Conservation (phyloP, 2,329 filamentous ascomycete genomes). For the Neopestalotiopsis sp. region DNA sequence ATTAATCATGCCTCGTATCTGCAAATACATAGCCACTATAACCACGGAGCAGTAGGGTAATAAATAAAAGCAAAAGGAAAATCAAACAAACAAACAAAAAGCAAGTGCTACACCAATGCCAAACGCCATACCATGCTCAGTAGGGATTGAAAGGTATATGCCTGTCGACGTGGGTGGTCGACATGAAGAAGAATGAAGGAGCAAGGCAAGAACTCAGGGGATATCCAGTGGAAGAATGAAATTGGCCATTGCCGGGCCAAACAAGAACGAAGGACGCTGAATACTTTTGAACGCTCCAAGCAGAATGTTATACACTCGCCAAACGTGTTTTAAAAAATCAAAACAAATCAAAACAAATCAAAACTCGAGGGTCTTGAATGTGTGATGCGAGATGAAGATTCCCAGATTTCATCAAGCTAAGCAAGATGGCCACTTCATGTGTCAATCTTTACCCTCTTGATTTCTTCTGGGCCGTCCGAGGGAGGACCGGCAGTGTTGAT, state of each 20-base stretch:
- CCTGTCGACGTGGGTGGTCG: not conserved
- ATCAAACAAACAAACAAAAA: not conserved
- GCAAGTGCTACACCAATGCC: constrained; percentile 10
- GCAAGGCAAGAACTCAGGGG: constrained; percentile 16
- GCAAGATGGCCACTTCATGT: constrained; percentile 32
- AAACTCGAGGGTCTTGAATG: constrained; percentile 8
- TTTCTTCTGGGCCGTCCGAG: constrained; percentile 52
- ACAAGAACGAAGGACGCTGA: constrained; percentile 11
- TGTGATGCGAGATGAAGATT: not conserved
- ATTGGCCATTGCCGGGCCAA: not conserved
- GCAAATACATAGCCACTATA: constrained; percentile 24
- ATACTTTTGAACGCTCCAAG: constrained; percentile 21
- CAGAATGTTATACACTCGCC: constrained; percentile 29
- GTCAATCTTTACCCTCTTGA: constrained; percentile 61
- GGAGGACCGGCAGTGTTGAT: constrained; percentile 45
- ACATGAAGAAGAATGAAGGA: not conserved
- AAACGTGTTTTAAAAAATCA: constrained; percentile 17
- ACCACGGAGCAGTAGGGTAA: not conserved
- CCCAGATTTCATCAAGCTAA: not conserved
- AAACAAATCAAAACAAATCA: constrained; percentile 17
- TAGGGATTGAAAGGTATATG: constrained; percentile 13
- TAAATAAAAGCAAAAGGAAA: not conserved
- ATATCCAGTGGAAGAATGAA: constrained; percentile 12
- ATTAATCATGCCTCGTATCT: constrained; percentile 37
- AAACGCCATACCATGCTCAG: constrained; percentile 18